A percentile compares a stretch with the other conserved stretches of the same genome.
Evolutionary conservation across 83 land plant species (phyloP).

Genomic region (Isoetes engelmannii): DNA sequence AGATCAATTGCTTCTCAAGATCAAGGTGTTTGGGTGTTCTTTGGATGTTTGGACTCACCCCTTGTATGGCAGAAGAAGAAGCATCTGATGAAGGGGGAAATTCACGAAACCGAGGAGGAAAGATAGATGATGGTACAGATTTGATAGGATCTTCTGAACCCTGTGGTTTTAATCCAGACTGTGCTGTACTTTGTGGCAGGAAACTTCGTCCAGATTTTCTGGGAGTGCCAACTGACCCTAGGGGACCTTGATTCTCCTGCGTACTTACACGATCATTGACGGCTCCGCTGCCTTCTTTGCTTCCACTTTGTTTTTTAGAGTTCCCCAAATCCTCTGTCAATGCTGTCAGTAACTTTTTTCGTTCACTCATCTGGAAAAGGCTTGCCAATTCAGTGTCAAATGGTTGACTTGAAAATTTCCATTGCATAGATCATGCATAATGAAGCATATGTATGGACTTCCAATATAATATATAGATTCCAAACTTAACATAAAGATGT

Average conservation of each 20-base stretch:
- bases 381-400: neutral
- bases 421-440: neutral
- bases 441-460: too few relatives aligned
- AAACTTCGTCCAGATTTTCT: neutral
- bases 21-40: conserved; percentile 1
- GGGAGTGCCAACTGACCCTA: neutral
- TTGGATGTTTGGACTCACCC: conserved; percentile 3
- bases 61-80: conserved; percentile 10
- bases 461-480: neutral
- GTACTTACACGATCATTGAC: conserved; percentile 4
- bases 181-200: conserved; percentile 5
- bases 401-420: neutral
- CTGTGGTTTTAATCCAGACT: conserved; percentile 5
- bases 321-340: conserved; percentile 31
- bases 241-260: conserved; percentile 1
- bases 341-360: conserved; percentile 58
- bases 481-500: neutral
- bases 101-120: too few relatives aligned
- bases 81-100: neutral
- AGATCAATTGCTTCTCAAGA: neutral
- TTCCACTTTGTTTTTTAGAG: conserved; percentile 15
- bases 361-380: conserved; percentile 58
- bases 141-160: conserved; percentile 6
- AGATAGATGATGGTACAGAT: too few relatives aligned
- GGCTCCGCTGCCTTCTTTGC: conserved; percentile 5